Evolutionary conservation across 768 basidiomycete species (phyloP), one percentile per base, ranked within the genome.

Genomic region (Tricholoma flavovirens): DNA sequence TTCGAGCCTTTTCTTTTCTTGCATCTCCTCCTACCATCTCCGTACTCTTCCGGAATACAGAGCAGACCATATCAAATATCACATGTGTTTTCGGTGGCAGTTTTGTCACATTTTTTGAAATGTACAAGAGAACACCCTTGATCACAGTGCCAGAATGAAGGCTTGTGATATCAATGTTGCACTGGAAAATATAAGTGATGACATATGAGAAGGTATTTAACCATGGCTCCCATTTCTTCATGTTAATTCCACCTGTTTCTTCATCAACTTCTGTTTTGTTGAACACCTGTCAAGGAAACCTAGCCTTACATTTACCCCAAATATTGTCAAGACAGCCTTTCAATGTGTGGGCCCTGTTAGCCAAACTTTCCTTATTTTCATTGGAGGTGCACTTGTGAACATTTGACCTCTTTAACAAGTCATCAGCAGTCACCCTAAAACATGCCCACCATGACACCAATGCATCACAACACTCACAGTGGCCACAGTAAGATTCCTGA

Each of bases 41-140:
- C 30, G 48, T 12, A 48, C 63, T 62, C 38, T 52, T 66, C 3
- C 58, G 26, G 57, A 68, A 66, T 9, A 71, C 57, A 12, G 26
- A 52, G 5, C 45, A 38, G 5, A 71, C 61, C 14, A 64, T 50
- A 10, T 69, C 65, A 62, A 75, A 72, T 15, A 74, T 65, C 1
- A 52, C 45, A 61, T 74, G 52, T 2, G 71, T 75, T 49, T 72
- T 74, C 6, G 74, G 40, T 2, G 54, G 24, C 1, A 57, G 30
- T 56, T 77, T 76, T 0, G 71, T 71, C 5, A 75, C 63, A 55
- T 75, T 75, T 56, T 76, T 72, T 59, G 33, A 8, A 2, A 33
- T 11, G 11, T 33, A 33, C 6, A 33, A 11, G 2, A 33, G 11
- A n/a, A 2, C 33, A 8, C 33, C 33, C 11, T 33, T 33, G 11